Evolutionary conservation across 257 asterid species (phyloP), one percentile per base, ranked within the genome.

Genomic region (Nicotiana paniculata): DNA sequence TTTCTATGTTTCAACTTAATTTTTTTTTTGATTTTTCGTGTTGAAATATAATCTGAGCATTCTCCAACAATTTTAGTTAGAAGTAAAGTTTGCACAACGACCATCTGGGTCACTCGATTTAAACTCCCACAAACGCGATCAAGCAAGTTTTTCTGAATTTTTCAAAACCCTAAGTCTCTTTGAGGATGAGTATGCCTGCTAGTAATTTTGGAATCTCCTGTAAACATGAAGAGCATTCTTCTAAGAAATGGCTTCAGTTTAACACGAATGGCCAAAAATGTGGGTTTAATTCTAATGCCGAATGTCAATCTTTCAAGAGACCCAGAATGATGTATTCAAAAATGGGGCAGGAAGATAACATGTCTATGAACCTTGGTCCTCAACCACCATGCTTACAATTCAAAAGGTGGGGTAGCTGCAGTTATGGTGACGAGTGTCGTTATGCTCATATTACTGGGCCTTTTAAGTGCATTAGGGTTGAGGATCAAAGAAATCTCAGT

Each of bases 361-460:
- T 81, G 69, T 30, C 54, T 11, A 30, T 67, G 66, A 84, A 84
- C 33, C 64, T 43, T 77, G 26, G 6, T 55, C 32, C 81, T 79
- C 81, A 86, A 15, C 55, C 82, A 58, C 16, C 59, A 68, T 93
- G 97, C 84, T 3, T 2, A 51, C 87, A 17, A 17, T 91, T 85
- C 86, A 12, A 28, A 2, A 82, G 48, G 81, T 82, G 82, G 86
- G 90, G 92, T 6, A 74, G 15, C n/a, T 90, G 94, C 55, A 6
- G 24, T 21, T 79, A 75, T 37, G 96, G 93, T 17, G 86, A 15
- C 18, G 84, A 65, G 13, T 90, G 94, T 59, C 89, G 70, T 43
- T 90, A 18, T 79, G 81, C 86, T 55, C 94, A 90, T 68, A 58
- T 15, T 69, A 15, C 18, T 62, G 78, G 77, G 82, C 69, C 82